Evolutionary conservation across 2,329 filamentous ascomycete genomes (phyloP), one percentile per base, ranked within the genome.

Genomic region (Apiospora aurea): DNA sequence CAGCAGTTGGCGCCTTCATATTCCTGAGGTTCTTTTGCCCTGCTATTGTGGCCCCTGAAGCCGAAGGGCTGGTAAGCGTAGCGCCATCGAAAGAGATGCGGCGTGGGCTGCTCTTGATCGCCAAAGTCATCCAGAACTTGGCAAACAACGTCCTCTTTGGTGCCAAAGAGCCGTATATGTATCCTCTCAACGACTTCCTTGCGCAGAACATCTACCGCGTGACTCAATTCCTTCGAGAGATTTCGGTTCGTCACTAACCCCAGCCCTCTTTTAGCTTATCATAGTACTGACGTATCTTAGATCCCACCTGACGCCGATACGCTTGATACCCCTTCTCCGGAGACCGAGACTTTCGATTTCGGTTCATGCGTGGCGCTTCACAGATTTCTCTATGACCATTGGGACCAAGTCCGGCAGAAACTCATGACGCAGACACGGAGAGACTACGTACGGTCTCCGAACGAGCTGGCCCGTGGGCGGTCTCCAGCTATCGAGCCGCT

Each of bases 21-120:
- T 93, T 93, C 77, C 84, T 93, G 34, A 87, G 91, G 11, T 93
- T 93, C 82, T 93, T 93, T 78, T 93, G 91, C 75, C 91, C 91
- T 10, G 91, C 91, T 38, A 93, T 93, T 70, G 91, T 93, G 21
- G 90, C 91, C 1, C 91, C 91, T 0, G 91, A 93, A 77, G 87
- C 86, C 1, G 91, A 93, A 77, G 90, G 90, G 2, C 83, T 93
- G n/a, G 89, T 93, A 24, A 82, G 85, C 21, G 84, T 84, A 1
- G 77, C 88, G 2, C 91, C 90, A 7, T 90, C 90, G 1, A 92
- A 92, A 78, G 90, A 92, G 76, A 91, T 93, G 88, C 86, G 91
- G 24, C 87, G 91, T 70, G 91, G 91, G 4, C 83, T 93, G 7
- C 84, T 93, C 43, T 85, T 93, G 44, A 93, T 93, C 75, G 91